A percentile compares a stretch with the other conserved stretches of the same genome.
These are phyloP conservation scores for Cercospora janseana DNA, from an alignment of 2,329 filamentous ascomycete genomes.

Conservation along the genomic window DNA sequence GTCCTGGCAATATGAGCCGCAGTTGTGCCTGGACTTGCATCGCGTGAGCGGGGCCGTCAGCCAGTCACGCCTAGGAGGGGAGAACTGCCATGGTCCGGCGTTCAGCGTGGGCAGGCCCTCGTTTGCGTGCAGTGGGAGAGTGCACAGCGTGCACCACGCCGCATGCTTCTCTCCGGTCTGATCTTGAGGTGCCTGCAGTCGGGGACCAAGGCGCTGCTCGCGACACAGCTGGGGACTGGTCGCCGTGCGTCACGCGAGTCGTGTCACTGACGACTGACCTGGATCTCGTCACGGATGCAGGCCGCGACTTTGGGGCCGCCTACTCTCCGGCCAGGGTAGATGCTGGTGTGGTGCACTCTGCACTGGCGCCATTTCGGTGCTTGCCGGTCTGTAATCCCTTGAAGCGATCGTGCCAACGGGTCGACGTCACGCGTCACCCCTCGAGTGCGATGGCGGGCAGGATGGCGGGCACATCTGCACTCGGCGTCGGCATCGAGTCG, in stretches of 20 bases:
- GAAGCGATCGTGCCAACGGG: not conserved
- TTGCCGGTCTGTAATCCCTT: not conserved
- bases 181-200: too few relatives aligned
- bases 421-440: not conserved
- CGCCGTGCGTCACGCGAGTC: not conserved
- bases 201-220: not conserved
- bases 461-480: too few relatives aligned
- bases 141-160: too few relatives aligned
- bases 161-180: too few relatives aligned
- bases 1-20: not conserved
- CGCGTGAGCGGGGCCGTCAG: not conserved
- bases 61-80: not conserved
- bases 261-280: not conserved
- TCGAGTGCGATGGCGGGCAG: not conserved
- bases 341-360: not conserved
- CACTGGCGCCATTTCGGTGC: conserved; percentile 4
- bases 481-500: too few relatives aligned
- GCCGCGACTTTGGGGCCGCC: not conserved
- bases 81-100: not conserved
- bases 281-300: not conserved
- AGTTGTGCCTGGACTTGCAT: not conserved
- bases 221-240: not conserved
- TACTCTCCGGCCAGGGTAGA: not conserved
- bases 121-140: too few relatives aligned
- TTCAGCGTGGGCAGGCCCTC: not conserved